These are phyloP conservation scores for Prinsepia uniflora DNA, from an alignment of 306 rosid genomes.

Conservation along the genomic window DNA sequence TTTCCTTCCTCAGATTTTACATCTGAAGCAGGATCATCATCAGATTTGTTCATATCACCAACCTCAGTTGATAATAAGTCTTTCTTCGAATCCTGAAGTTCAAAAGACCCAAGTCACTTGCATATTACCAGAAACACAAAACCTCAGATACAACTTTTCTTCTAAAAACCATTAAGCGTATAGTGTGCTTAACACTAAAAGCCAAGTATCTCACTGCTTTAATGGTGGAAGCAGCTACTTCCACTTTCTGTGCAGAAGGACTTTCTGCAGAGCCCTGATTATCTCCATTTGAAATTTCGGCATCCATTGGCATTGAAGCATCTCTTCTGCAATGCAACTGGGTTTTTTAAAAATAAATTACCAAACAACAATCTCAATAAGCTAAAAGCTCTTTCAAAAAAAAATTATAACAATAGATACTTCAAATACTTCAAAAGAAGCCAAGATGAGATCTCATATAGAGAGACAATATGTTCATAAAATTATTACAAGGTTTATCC, in stretches of 20 bases:
- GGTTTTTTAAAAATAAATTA: constrained; percentile 26
- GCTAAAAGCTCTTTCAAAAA: not conserved
- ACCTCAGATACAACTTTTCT: constrained; percentile 18
- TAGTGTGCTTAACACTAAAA: constrained; percentile 23
- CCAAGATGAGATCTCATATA: not conserved
- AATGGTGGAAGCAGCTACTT: constrained; percentile 48
- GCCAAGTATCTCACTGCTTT: constrained; percentile 31
- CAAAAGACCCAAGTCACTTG: constrained; percentile 31
- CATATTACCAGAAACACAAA: constrained; percentile 24
- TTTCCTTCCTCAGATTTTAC: constrained; percentile 42
- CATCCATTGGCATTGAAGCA: constrained; percentile 43
- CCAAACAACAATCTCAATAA: constrained; percentile 27
- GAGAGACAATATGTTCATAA: not conserved
- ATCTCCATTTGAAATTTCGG: constrained; percentile 59
- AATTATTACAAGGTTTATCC: not conserved
- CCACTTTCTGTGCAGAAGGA: constrained; percentile 45
- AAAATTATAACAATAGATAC: not conserved
- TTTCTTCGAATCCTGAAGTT: constrained; percentile 53
- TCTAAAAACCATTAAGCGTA: constrained; percentile 7
- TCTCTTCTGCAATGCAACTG: constrained; percentile 62
- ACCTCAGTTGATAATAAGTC: constrained; percentile 40
- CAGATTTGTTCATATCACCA: constrained; percentile 43
- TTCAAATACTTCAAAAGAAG: not conserved
- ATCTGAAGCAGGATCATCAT: constrained; percentile 46
- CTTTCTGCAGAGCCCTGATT: constrained; percentile 48